These are phyloP conservation scores for Pseudonectria buxi DNA, from an alignment of 2,329 filamentous ascomycete species.

Conservation along the genomic window DNA sequence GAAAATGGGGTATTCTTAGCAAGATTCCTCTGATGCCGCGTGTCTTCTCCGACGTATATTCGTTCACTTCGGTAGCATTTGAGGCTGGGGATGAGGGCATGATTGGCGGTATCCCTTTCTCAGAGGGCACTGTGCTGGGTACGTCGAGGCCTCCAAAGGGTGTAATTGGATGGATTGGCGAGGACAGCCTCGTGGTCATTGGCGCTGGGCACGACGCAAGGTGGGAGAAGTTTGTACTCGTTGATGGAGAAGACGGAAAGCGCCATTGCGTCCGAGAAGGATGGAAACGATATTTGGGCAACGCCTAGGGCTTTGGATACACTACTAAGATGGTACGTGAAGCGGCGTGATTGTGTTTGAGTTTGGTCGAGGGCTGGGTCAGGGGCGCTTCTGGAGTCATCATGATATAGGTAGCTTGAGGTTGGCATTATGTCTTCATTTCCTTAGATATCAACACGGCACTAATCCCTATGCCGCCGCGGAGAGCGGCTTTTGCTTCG, in stretches of 20 bases:
- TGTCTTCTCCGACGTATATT: constrained; percentile 85
- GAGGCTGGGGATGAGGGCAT: constrained; percentile 70
- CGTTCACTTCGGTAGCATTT: constrained; percentile 73
- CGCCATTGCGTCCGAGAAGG: constrained; percentile 63
- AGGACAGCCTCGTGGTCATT: constrained; percentile 67
- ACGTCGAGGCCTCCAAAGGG: constrained; percentile 66
- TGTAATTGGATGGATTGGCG: constrained; percentile 74
- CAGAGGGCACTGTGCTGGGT: constrained; percentile 40
- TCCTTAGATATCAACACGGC: constrained; percentile 15
- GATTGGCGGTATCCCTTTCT: constrained; percentile 36
- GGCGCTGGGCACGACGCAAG: constrained; percentile 73
- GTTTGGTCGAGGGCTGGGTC: neutral
- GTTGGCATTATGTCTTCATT: constrained; percentile 9
- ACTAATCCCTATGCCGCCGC: constrained; percentile 21
- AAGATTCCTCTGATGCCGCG: constrained; percentile 79
- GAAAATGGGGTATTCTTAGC: constrained; percentile 80
- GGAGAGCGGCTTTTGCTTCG: constrained; percentile 41
- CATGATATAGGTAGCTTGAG: constrained; percentile 9
- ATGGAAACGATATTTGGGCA: constrained; percentile 70
- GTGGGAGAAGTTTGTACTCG: constrained; percentile 81
- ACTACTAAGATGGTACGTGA: constrained; percentile 1
- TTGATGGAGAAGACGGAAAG: constrained; percentile 61
- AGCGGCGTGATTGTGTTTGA: neutral
- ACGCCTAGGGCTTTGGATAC: constrained; percentile 20
- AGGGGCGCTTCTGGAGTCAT: neutral